Conservation (phyloP, 2,329 filamentous ascomycete genomes). For the Fusarium sublunatum region DNA sequence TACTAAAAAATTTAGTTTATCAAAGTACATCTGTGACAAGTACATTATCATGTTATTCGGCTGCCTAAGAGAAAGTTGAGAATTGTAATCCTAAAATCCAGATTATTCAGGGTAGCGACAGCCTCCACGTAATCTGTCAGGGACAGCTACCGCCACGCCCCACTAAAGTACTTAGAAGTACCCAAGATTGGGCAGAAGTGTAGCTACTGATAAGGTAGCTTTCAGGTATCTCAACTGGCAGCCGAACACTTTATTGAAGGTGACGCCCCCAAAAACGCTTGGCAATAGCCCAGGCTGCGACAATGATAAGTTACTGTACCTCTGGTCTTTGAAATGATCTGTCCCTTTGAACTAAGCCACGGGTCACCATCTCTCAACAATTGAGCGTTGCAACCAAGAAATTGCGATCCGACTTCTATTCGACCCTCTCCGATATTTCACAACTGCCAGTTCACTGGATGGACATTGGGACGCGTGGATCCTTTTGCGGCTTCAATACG, state of each 20-base stretch:
- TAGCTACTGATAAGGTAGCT: not conserved
- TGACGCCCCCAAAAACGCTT: conserved; percentile 27
- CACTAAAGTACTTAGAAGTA: conserved; percentile 13
- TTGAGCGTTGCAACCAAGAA: conserved; percentile 7
- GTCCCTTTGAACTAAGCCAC: conserved; percentile 35
- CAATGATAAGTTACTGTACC: conserved; percentile 31
- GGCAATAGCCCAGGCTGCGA: conserved; percentile 35
- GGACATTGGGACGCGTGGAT: conserved; percentile 35
- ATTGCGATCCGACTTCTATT: not conserved
- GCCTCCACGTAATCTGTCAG: conserved; percentile 37
- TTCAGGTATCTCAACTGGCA: not conserved
- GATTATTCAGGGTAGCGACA: conserved; percentile 26
- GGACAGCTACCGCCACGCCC: conserved; percentile 21
- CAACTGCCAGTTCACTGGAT: conserved; percentile 34
- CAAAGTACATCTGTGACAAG: not conserved
- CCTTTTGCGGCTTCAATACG: conserved; percentile 40
- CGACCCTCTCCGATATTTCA: not conserved
- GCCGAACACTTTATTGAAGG: conserved; percentile 17
- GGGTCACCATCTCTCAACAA: conserved; percentile 26
- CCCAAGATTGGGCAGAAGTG: fast-evolving
- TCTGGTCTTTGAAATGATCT: conserved; percentile 38
- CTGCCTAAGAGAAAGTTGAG: conserved; percentile 5
- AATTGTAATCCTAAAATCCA: not conserved
- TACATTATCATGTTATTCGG: not conserved
- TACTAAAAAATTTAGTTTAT: not conserved